Percentiles rank a stretch among this genome's conserved stretches.
phyloP scores from a whole-genome alignment of 129 eudicot species.

The Ambrosia artemisiifolia region DNA sequence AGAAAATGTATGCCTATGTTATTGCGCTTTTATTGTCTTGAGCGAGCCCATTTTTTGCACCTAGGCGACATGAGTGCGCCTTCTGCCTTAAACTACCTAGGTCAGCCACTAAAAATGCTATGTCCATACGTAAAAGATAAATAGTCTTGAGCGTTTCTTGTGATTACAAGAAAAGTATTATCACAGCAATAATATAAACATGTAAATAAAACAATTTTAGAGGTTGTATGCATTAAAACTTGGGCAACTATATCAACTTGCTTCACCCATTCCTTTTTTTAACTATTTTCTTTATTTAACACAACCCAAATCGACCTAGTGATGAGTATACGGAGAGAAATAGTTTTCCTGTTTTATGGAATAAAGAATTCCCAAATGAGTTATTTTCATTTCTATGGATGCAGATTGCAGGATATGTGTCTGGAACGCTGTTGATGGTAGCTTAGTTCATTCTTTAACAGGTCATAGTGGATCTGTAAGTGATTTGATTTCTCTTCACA shows the following conservation, averaged over 20 bases:
- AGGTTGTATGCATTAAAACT: background rate
- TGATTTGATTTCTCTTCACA: conserved; percentile 6
- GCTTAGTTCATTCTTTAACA: conserved; percentile 93
- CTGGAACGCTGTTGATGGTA: conserved; percentile 99
- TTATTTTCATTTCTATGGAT: conserved; percentile 21
- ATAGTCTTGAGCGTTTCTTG: background rate
- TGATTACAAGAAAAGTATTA: background rate
- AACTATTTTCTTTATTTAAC: background rate
- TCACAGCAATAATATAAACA: background rate
- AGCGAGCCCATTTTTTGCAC: too few species aligned
- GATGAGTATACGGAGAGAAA: background rate
- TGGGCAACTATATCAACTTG: background rate
- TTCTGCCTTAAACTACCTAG: too few species aligned
- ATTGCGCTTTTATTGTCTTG: too few species aligned
- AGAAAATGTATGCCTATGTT: too few species aligned
- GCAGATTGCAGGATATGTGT: conserved; percentile 99
- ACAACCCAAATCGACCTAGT: background rate
- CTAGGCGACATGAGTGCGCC: too few species aligned
- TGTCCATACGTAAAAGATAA: background rate
- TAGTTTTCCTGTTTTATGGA: conserved; percentile 15
- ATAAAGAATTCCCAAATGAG: conserved; percentile 17
- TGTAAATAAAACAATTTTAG: background rate
- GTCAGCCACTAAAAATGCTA: background rate
- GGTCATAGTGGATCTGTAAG: conserved; percentile 96
- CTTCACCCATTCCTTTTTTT: background rate